These are phyloP conservation scores for Elongisporangium undulatum DNA, from an alignment of 352 stramenopile genomes.

Conservation along the genomic window DNA sequence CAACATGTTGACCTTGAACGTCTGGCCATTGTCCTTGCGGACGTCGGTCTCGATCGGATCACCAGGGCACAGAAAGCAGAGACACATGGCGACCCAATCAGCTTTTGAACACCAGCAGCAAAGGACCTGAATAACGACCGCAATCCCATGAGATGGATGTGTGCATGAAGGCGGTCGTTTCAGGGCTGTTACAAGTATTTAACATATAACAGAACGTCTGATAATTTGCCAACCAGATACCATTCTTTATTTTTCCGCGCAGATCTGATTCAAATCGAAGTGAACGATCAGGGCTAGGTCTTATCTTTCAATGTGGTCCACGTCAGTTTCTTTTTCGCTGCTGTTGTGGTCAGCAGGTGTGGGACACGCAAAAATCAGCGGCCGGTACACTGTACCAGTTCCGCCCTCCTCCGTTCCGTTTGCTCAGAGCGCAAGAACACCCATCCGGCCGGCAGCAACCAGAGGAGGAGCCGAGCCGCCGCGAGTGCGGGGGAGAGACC, in stretches of 20 bases:
- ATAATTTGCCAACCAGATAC: too few relatives aligned
- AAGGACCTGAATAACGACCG: background rate
- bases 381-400: background rate
- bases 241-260: too few relatives aligned
- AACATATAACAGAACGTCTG: background rate
- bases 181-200: background rate
- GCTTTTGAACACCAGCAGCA: background rate
- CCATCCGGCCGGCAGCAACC: conserved; percentile 5
- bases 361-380: background rate
- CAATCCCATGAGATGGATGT: background rate
- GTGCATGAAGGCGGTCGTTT: background rate
- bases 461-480: background rate
- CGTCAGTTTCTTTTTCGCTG: background rate
- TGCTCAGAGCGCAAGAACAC: background rate
- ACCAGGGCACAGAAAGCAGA: conserved; percentile 67
- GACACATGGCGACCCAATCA: background rate
- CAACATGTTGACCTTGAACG: conserved; percentile 89
- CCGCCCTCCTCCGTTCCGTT: background rate
- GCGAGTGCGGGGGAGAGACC: background rate
- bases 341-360: background rate
- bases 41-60: conserved; percentile 63
- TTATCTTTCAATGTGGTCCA: background rate
- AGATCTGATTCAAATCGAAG: too few relatives aligned
- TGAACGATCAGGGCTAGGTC: background rate
- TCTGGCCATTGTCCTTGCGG: conserved; percentile 59